Conservation (phyloP, 179 eudicot species). For the Patellifolia procumbens region DNA sequence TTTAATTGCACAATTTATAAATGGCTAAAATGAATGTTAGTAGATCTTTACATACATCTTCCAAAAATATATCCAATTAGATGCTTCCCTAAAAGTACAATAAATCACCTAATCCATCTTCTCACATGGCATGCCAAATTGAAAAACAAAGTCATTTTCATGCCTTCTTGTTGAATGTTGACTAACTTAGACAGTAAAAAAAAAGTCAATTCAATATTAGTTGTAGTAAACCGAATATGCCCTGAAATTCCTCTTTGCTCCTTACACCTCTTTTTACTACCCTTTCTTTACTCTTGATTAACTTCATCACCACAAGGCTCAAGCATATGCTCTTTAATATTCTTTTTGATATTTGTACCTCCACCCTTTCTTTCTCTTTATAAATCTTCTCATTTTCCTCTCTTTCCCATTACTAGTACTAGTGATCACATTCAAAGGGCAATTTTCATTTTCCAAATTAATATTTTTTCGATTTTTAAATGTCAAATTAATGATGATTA, state of each 20-base stretch:
- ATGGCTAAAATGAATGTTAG: too few relatives aligned
- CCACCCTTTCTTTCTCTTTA: constrained; percentile 6
- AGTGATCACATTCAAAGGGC: neutral
- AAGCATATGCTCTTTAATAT: constrained; percentile 73
- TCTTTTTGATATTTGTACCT: constrained; percentile 25
- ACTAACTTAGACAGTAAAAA: neutral
- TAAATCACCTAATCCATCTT: constrained; percentile 1
- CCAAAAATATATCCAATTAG: constrained; percentile 10
- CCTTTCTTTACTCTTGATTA: neutral
- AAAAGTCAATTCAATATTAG: constrained; percentile 12
- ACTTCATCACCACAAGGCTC: constrained; percentile 46
- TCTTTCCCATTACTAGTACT: neutral
- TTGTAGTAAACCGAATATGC: constrained; percentile 27
- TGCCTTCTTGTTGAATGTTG: constrained; percentile 12
- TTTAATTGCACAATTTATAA: too few relatives aligned
- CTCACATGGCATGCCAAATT: constrained; percentile 12
- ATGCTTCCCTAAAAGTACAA: neutral
- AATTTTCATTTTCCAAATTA: neutral
- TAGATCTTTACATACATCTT: too few relatives aligned
- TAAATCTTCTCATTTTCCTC: constrained; percentile 11
- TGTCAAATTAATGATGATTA: too few relatives aligned
- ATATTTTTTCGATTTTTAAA: too few relatives aligned
- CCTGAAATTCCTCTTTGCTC: constrained; percentile 15
- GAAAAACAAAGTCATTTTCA: neutral
- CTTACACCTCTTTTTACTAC: neutral